A percentile compares a stretch with the other conserved stretches of the same genome.
phyloP scores from a whole-genome alignment of 2,329 filamentous ascomycete species.

The Ophiostoma quercus region DNA sequence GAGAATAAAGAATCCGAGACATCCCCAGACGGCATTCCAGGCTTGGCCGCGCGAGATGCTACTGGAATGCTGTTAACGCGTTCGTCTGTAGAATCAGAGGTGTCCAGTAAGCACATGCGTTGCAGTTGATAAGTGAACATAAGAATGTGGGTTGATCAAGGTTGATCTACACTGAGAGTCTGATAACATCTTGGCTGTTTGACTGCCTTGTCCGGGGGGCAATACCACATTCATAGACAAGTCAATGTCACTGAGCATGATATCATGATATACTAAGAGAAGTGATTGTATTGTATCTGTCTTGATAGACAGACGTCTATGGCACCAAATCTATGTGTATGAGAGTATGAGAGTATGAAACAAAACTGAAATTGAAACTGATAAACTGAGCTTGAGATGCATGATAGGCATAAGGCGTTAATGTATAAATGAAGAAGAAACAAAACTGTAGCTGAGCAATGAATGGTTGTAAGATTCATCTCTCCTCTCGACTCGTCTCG shows the following conservation, averaged over 20 bases:
- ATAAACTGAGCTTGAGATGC: not conserved
- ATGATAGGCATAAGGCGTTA: constrained; percentile 10
- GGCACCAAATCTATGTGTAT: not conserved
- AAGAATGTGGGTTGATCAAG: not conserved
- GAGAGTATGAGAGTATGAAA: too few relatives aligned
- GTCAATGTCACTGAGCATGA: too few relatives aligned
- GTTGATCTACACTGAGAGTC: not conserved
- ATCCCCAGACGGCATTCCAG: not conserved
- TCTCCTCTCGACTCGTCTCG: constrained; percentile 6
- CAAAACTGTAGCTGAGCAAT: not conserved
- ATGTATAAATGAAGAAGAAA: not conserved
- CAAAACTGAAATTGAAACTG: not conserved
- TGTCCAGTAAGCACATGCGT: not conserved
- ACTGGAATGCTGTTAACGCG: constrained; percentile 5
- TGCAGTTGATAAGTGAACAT: not conserved
- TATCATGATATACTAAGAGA: too few relatives aligned
- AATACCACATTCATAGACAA: too few relatives aligned
- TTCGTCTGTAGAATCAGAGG: too few relatives aligned
- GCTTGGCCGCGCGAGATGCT: not conserved
- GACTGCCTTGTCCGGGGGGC: not conserved
- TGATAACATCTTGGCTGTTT: not conserved
- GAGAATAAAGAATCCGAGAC: not conserved
- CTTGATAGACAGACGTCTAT: too few relatives aligned
- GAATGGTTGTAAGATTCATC: not conserved
- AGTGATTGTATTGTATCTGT: too few relatives aligned